Base-by-base conservation (phyloP, 768 basidiomycete species). In the Mycena galericulata region DNA sequence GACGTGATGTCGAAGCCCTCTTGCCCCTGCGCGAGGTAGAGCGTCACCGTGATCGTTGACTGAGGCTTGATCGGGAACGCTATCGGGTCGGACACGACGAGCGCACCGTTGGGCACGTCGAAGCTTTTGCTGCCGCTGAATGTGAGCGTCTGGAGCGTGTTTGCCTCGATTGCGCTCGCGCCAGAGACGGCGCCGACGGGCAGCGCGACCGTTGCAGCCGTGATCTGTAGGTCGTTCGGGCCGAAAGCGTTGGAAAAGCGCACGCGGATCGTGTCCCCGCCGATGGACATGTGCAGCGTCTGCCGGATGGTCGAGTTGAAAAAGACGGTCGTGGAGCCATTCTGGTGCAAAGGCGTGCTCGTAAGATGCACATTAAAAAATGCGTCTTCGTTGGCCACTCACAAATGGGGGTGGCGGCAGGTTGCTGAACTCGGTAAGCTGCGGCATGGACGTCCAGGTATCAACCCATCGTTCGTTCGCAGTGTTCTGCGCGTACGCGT, bases 211-310 rank as follows among this genome's bases (percentile, higher is more conserved):
- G 82, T 83, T 6, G 79, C 84, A 3, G 80, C 79, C n/a, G 82
- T 84, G 60, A 86, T 85, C 41, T 79, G 79, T 17, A 86, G 76
- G 59, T 81, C 76, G 34, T 78, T 81, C 2, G 74, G 72, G 4
- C 85, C 85, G 64, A 88, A 88, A 17, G 78, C 81, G 72, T 88
- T 88, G 56, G 84, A 86, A 59, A 88, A 76, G 32, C 82, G 80
- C 22, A 88, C 53, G 29, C 85, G 83, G 66, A 87, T 81, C 27
- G 78, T 76, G 11, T 76, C 65, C 18, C 79, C 81, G 24, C 78
- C 81, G 55, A 83, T 72, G 9, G 84, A 80, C 65, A 83, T 79
- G 62, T 84, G 83, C 6, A 88, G 68, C 3, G 86, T 87, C 72
- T 87, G 86, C 0, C 86, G 84, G 65, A 88, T 79, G 20, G 86